Base-by-base conservation (phyloP, 1,139 yeast species). In the Taphrina flavorubra region DNA sequence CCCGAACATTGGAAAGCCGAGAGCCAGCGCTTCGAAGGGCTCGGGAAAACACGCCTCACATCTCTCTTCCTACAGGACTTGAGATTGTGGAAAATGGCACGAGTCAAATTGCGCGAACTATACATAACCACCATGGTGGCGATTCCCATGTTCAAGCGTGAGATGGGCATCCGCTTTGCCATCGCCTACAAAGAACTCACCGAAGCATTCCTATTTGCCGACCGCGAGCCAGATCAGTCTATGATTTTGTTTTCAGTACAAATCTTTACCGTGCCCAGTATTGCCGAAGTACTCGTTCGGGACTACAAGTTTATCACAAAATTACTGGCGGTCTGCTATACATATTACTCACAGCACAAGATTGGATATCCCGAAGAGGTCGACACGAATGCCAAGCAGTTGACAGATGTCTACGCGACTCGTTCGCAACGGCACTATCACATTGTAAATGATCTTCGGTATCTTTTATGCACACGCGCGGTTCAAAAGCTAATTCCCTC, bases 401-500 rank as follows among this genome's bases (percentile, higher is more conserved):
- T 72, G 18, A 71, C 75, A 13, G 83, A 81, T 71, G 84, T 75
- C 16, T 72, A 75, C 18, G 70, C 75, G 7, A 82, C 92, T 73
- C 88, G 88, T 72, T 91, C 89, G 74, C 81, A 97, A 72, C 83
- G 92, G 72, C 88, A 95, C 84, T 90, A 94, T 25, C 96, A 91
- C 74, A 83, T 91, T 1, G 88, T 92, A 74, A 88, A 89, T 72
- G 99, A 94, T 77, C 81, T 92, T 69, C 90, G 94, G 53, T 90
- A 89, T 74, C 82, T 70, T 31, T 56, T 70, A 14, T 57, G 68
- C 25, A 68, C 69, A 14, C 51, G 59, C 6, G 58, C 59, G 5
- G 67, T 70, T 20, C 61, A 46, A 74, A 79, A 4, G 77, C 84
- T 1, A 81, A 87, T 1, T 78, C 83, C 78, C 71, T 71, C 5